Evolutionary conservation across 345 rosid species (phyloP), one percentile per base, ranked within the genome.

Genomic region (Lumnitzera racemosa): DNA sequence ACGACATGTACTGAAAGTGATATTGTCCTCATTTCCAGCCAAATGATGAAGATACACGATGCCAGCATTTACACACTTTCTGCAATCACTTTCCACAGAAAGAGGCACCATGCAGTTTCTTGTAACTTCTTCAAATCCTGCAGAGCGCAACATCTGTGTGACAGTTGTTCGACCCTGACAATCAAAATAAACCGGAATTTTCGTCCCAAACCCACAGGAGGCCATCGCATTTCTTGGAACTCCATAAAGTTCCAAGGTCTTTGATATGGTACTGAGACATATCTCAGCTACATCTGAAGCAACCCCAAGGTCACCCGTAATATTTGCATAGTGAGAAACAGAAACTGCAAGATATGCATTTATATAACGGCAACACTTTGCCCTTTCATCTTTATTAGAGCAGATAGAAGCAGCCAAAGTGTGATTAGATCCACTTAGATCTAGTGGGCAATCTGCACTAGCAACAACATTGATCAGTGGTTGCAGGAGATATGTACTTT

Each of bases 301-400:
- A 47, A 89, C 85, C 63, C 97, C 97, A 14, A 92, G 82, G 61
- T 72, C 68, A 67, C 88, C 46, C 15, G 98, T 87, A 56, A 29
- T 55, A 79, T 89, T 92, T 47, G 96, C 85, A 56, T 83, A 84
- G 41, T 82, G 94, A 36, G 98, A 77, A 31, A 87, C 65, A 2
- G 98, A 87, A 62, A 83, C 66, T 7, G 96, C 89, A 67, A 87
- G 61, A 53, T 82, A 92, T 61, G 96, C 90, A 69, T 92, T 92
- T 62, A 92, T 89, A 75, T 92, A 89, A 58, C 91, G 95, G 79
- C 96, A 92, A 66, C 98, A 92, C 67, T 82, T 87, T 57, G 85
- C 96, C 79, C 89, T 79, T 9, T 82, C 78, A 41, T 70, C 69
- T 10, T 70, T 63, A 57, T 68, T 68, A 0, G 94, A 85, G 79